A percentile compares a stretch with the other conserved stretches of the same genome.
Conservation (phyloP, 2,329 filamentous ascomycete genomes). For the Clarireedia homoeocarpa region DNA sequence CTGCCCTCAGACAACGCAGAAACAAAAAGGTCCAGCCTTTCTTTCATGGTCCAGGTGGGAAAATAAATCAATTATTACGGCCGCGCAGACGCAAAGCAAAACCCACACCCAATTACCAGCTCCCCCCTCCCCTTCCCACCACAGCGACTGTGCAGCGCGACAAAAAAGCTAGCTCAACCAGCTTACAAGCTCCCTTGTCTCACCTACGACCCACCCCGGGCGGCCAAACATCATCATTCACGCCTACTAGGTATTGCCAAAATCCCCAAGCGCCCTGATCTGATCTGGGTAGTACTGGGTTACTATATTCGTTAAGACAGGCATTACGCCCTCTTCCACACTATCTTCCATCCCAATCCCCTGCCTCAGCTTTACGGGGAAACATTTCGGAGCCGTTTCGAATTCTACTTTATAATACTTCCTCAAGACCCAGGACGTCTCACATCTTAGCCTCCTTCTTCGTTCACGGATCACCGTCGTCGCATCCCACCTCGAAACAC, state of each 20-base stretch:
- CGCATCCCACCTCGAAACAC: constrained; percentile 21
- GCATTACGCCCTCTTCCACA: constrained; percentile 18
- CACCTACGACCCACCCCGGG: constrained; percentile 1
- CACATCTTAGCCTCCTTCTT: constrained; percentile 12
- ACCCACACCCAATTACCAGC: background rate
- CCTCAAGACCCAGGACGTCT: constrained; percentile 12
- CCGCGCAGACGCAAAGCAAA: background rate
- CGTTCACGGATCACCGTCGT: constrained; percentile 21
- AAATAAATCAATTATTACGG: background rate
- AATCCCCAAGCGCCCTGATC: constrained; percentile 10
- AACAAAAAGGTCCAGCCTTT: background rate
- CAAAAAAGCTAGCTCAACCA: no score
- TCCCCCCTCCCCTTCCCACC: background rate
- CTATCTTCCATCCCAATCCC: constrained; percentile 10
- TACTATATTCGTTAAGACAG: constrained; percentile 11
- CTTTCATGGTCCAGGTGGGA: background rate
- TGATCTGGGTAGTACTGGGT: constrained; percentile 5
- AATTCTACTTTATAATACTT: constrained; percentile 26
- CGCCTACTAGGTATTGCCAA: background rate
- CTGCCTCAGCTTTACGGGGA: constrained; percentile 15
- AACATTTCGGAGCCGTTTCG: constrained; percentile 7
- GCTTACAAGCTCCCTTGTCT: background rate
- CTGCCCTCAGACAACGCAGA: background rate
- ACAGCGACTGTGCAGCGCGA: no score
- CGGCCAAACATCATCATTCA: constrained; percentile 8